Conservation (phyloP, 1,139 yeast species). For the Pichia sp. region DNA sequence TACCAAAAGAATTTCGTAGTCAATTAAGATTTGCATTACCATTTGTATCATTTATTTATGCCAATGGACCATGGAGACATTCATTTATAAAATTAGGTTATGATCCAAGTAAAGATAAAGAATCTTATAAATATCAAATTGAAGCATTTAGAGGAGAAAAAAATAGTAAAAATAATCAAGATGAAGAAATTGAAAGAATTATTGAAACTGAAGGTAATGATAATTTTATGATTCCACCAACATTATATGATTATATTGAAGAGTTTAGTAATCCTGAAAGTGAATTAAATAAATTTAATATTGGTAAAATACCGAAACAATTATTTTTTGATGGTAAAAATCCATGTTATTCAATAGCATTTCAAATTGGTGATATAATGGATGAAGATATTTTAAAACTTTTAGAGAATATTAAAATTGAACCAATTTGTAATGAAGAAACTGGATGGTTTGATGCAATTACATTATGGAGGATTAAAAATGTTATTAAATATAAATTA, state of each 20-base stretch:
- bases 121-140: constrained; percentile 59
- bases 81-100: constrained; percentile 76
- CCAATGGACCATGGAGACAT: constrained; percentile 94
- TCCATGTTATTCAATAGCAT: constrained; percentile 62
- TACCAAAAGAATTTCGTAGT: constrained; percentile 45
- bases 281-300: constrained; percentile 19
- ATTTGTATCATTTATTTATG: constrained; percentile 69
- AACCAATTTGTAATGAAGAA: constrained; percentile 41
- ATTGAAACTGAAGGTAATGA: constrained; percentile 26
- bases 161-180: constrained; percentile 30
- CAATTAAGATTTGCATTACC: constrained; percentile 74
- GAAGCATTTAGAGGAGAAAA: constrained; percentile 76
- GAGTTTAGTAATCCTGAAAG: constrained; percentile 22
- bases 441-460: constrained; percentile 74
- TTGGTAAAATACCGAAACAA: constrained; percentile 37
- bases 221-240: constrained; percentile 22
- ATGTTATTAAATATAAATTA: constrained; percentile 67
- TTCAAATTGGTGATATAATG: constrained; percentile 76
- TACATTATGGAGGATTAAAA: constrained; percentile 58
- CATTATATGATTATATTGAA: constrained; percentile 25
- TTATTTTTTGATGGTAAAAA: constrained; percentile 69
- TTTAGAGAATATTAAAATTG: constrained; percentile 36
- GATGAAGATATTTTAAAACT: constrained; percentile 57
- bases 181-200: constrained; percentile 31
- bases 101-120: constrained; percentile 56